These are phyloP conservation scores for Coemansia reversa DNA, from an alignment of 192 early-diverging fungal genomes.

Conservation along the genomic window DNA sequence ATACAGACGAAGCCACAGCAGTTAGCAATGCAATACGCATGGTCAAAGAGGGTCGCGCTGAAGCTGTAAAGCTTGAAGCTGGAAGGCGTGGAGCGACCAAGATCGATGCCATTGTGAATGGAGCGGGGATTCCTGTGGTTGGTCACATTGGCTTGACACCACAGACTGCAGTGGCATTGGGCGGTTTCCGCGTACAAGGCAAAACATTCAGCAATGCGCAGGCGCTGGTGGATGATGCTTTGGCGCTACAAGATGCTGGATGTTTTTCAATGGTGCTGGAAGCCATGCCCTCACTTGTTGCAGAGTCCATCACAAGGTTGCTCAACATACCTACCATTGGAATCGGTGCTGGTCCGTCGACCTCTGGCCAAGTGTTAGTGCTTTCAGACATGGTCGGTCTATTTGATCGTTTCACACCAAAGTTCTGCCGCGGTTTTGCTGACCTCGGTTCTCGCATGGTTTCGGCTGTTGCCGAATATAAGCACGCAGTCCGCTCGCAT, in stretches of 20 bases:
- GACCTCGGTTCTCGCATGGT: slow-evolving; percentile 71
- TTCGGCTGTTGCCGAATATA: slow-evolving; percentile 71
- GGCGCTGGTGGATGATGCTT: slow-evolving; percentile 78
- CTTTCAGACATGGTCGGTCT: slow-evolving; percentile 87
- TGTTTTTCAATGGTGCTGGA: slow-evolving; percentile 91
- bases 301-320: slow-evolving; percentile 74
- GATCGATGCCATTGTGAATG: slow-evolving; percentile 68
- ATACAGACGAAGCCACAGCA: slow-evolving; percentile 69
- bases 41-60: slow-evolving; percentile 86
- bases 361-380: slow-evolving; percentile 95
- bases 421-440: slow-evolving; percentile 90
- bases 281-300: slow-evolving; percentile 88
- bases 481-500: slow-evolving; percentile 71
- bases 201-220: slow-evolving; percentile 78
- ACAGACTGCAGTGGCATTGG: slow-evolving; percentile 81
- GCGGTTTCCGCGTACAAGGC: slow-evolving; percentile 91
- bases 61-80: slow-evolving; percentile 96
- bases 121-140: slow-evolving; percentile 89
- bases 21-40: slow-evolving; percentile 78
- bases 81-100: slow-evolving; percentile 82
- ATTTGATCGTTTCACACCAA: slow-evolving; percentile 89
- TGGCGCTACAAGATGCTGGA: slow-evolving; percentile 88
- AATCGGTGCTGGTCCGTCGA: slow-evolving; percentile 87
- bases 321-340: slow-evolving; percentile 92
- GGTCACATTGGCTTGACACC: slow-evolving; percentile 96